Evolutionary conservation across 2,329 filamentous ascomycete genomes (phyloP), one percentile per base, ranked within the genome.

Genomic region (Diaporthe destruens): DNA sequence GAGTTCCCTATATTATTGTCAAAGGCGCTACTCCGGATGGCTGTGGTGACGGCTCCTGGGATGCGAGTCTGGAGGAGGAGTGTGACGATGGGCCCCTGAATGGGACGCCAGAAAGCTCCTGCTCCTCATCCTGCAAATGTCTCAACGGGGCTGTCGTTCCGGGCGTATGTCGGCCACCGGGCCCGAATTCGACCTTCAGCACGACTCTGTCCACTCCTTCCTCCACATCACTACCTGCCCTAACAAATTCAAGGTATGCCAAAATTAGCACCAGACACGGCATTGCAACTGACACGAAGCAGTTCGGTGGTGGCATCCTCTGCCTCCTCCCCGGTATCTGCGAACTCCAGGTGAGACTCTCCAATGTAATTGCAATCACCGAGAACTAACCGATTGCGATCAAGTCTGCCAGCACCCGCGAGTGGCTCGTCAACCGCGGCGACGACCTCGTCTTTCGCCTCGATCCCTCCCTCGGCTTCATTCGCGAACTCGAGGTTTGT

Each of bases 1-100:
- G 83, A 32, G 78, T 85, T 20, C 83, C 83, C 42, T 85, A 84
- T 72, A 83, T 85, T 71, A 79, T 85, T 59, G 81, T 82, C 29
- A 82, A 82, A 55, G 83, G 83, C 9, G 82, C 80, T 11, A 83
- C 81, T 3, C 82, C 83, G 4, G 75, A 80, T 14, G 82, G 82
- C 25, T 85, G 84, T 59, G 83, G 84, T 42, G 78, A 85, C 69
- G 82, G 82, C 34, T 76, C 76, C 1, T 80, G 80, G 44, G 79
- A 84, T 34, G 34, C 76, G 1, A 66, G 71, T 42, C 75, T 80
- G 55, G 80, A 80, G 16, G 84, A 85, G 75, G 82, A 85, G 63
- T 85, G 84, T 54, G 84, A 85, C 68, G 79, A 82, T 65, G 82
- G 82, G 1, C 53, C 71, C 1, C 47, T 69, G 20, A 84, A 84